Conservation (phyloP, 306 rosid genomes). For the Castanea mollissima region DNA sequence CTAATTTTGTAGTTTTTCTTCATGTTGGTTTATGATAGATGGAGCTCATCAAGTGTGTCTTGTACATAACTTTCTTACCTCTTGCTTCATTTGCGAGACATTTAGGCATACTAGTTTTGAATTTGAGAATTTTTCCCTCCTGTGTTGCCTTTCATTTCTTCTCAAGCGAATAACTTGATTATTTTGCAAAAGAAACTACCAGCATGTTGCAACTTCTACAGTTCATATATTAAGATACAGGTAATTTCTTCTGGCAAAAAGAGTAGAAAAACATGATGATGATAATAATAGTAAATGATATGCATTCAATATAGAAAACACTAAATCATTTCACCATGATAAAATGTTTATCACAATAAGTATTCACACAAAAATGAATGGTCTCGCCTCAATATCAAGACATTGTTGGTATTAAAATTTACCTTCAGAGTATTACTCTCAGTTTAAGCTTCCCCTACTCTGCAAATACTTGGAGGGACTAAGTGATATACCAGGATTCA, state of each 20-base stretch:
- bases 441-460: conserved; percentile 35
- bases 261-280: not conserved
- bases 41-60: not conserved
- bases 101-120: not conserved
- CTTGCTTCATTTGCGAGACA: not conserved
- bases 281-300: not conserved
- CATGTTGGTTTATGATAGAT: not conserved
- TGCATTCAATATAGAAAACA: not conserved
- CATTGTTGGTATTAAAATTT: conserved; percentile 21
- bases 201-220: not conserved
- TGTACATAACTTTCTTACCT: not conserved
- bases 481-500: conserved; percentile 8
- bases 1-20: not conserved
- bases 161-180: not conserved
- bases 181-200: not conserved
- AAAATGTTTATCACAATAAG: not conserved
- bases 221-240: not conserved
- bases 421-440: conserved; percentile 16
- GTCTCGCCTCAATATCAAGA: conserved; percentile 20
- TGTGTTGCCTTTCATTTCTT: not conserved
- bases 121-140: not conserved
- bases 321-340: not conserved
- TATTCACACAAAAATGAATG: conserved; percentile 5
- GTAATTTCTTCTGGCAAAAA: not conserved
- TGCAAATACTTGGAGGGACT: conserved; percentile 34